A percentile compares a stretch with the other conserved stretches of the same genome.
phyloP scores from a whole-genome alignment of 2,329 filamentous ascomycete species.

The Colletotrichum kahawae region DNA sequence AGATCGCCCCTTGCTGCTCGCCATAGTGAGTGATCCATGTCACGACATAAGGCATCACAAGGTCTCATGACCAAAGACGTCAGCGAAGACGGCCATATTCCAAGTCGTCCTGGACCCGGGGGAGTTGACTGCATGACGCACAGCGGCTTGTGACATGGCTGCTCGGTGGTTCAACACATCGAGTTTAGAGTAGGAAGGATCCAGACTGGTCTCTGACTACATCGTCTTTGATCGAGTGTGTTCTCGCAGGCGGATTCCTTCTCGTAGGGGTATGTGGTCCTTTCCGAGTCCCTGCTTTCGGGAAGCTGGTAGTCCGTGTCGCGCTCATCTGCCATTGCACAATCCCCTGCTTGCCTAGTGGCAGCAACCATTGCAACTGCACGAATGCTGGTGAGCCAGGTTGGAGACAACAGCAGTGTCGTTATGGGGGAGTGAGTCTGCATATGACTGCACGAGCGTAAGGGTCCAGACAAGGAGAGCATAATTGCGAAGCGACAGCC shows the following conservation, averaged over 20 bases:
- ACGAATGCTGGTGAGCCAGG: no score
- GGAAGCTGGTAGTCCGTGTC: no score
- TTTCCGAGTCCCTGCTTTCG: accelerated
- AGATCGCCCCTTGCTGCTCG: not conserved
- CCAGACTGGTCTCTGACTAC: not conserved
- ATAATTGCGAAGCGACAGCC: no score
- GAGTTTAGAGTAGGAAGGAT: not conserved
- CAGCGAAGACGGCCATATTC: not conserved
- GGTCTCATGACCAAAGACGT: not conserved
- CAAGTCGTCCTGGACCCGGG: not conserved
- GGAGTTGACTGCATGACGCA: not conserved
- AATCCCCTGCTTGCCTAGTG: no score
- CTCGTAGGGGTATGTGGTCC: not conserved
- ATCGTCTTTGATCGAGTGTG: not conserved
- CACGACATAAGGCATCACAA: not conserved
- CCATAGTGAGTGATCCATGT: not conserved
- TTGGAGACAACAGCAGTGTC: no score
- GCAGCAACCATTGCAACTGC: no score
- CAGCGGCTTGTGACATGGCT: not conserved
- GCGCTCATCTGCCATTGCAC: no score
- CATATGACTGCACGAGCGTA: no score
- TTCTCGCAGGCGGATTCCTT: not conserved
- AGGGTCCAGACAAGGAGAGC: no score
- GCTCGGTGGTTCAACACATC: not conserved
- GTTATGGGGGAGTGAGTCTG: no score